These are phyloP conservation scores for Fusarium camptoceras DNA, from an alignment of 2,329 filamentous ascomycete species.

Conservation along the genomic window DNA sequence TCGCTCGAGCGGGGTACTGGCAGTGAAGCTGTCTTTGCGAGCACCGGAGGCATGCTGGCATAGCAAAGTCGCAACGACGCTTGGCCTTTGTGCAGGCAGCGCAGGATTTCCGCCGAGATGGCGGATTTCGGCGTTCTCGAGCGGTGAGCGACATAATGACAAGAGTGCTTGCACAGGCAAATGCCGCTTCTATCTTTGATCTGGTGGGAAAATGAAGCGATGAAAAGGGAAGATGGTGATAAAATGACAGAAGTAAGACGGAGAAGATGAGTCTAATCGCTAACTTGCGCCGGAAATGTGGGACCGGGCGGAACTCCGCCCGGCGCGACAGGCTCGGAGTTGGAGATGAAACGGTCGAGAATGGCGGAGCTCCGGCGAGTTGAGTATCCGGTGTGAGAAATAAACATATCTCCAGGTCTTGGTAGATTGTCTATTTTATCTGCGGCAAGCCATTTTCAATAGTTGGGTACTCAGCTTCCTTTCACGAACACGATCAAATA, in stretches of 20 bases:
- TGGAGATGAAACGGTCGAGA: background rate
- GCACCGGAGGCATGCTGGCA: conserved; percentile 66
- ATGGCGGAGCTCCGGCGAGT: conserved; percentile 22
- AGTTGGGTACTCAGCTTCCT: background rate
- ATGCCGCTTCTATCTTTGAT: background rate
- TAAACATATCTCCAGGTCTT: background rate
- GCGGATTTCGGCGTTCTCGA: conserved; percentile 58
- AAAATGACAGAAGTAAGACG: conserved; percentile 1
- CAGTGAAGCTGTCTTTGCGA: conserved; percentile 60
- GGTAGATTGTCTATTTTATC: background rate
- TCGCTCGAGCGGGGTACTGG: conserved; percentile 54
- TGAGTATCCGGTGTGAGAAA: background rate
- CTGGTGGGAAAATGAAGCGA: background rate
- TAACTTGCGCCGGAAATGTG: conserved; percentile 33
- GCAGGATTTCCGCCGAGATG: conserved; percentile 66
- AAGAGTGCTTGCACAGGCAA: background rate
- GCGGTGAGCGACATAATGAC: conserved; percentile 47
- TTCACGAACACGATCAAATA: background rate
- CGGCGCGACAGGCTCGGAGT: conserved; percentile 1
- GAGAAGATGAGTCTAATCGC: background rate
- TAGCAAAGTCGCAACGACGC: conserved; percentile 65
- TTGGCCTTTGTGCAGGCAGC: conserved; percentile 67
- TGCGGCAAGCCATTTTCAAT: background rate
- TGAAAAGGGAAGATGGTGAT: background rate
- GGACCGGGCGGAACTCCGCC: conserved; percentile 48